Percentiles rank a stretch among this genome's conserved stretches.
Evolutionary conservation across 176 grass and related monocot genomes (phyloP).

Genomic region (Calamus simplicifolius): DNA sequence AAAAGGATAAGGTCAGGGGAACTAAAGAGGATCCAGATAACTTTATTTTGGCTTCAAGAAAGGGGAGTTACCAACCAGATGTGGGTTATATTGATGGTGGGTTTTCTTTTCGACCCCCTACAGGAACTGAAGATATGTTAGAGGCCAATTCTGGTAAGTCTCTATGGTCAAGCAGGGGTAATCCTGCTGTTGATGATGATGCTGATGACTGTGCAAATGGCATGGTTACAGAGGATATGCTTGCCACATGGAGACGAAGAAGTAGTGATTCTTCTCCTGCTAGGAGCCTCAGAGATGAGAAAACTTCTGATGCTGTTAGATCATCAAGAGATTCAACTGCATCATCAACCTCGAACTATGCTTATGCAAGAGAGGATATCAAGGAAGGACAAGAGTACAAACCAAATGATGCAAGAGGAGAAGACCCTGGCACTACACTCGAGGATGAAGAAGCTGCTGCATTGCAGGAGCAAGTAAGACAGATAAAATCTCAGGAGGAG

Average conservation of each 20-base stretch:
- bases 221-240: conserved; percentile 67
- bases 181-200: conserved; percentile 36
- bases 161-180: conserved; percentile 52
- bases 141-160: conserved; percentile 47
- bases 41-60: conserved; percentile 29
- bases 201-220: conserved; percentile 61
- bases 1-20: conserved; percentile 37
- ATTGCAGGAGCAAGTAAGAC: conserved; percentile 96
- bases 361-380: conserved; percentile 57
- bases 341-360: conserved; percentile 48
- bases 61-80: conserved; percentile 32
- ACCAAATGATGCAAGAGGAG: conserved; percentile 67
- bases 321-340: conserved; percentile 83
- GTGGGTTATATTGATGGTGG: conserved; percentile 33
- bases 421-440: conserved; percentile 55
- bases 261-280: conserved; percentile 56
- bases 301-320: conserved; percentile 62
- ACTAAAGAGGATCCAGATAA: conserved; percentile 32
- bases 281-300: conserved; percentile 68
- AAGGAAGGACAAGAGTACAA: conserved; percentile 48
- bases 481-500: conserved; percentile 93
- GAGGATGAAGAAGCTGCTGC: conserved; percentile 92
- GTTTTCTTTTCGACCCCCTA: conserved; percentile 79
- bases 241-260: conserved; percentile 86
- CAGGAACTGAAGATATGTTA: conserved; percentile 34